Base-by-base conservation (phyloP, 1,284 basidiomycete species). In the Wolfiporia cocos region DNA sequence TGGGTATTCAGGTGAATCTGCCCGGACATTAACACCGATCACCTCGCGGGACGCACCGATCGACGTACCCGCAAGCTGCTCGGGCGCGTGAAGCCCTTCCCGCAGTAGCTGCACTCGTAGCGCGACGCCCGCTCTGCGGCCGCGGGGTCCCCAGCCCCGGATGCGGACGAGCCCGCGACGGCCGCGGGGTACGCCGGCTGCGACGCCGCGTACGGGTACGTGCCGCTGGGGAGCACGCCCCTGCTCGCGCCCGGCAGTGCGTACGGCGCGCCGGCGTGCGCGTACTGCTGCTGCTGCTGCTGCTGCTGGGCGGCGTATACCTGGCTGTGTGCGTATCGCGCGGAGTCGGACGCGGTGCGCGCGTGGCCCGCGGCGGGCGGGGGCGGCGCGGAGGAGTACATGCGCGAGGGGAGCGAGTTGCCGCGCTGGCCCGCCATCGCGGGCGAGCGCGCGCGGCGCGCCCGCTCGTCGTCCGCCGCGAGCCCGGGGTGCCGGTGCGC, bases 1-100 rank as follows among this genome's bases (percentile, higher is more conserved):
- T 90, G 86, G 51, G 84, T 88, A 52, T 90, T 86, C 50, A 86
- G 65, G 61, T 90, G 87, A 52, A 89, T 90, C 86, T 90, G 53
- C 39, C 47, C 42, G 31, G 26, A 28, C 22, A 42, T 50, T 30
- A 49, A 41, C 39, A 30, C 17, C 34, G 39, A 37, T 30, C 12
- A 33, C 34, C 26, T 30, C 18, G 15, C 30, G 11, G 26, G 33
- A 48, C 35, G 23, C 19, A 39, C 36, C 26, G 20, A 42, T 20
- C 37, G 34, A 28, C 46, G 47, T 48, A 85, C 87, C 75, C 78
- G 87, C 52, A 90, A 70, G 61, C 86, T 89, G 50, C 86, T 88
- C 0, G 86, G 86, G 20, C 86, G 73, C 54, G 76, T 88, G 64
- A 90, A 90, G 22, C 81, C 77, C 59, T 89, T 90, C 20, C 79